Base-by-base conservation (phyloP, 2,329 filamentous ascomycete genomes). In the Sclerotinia glacialis region DNA sequence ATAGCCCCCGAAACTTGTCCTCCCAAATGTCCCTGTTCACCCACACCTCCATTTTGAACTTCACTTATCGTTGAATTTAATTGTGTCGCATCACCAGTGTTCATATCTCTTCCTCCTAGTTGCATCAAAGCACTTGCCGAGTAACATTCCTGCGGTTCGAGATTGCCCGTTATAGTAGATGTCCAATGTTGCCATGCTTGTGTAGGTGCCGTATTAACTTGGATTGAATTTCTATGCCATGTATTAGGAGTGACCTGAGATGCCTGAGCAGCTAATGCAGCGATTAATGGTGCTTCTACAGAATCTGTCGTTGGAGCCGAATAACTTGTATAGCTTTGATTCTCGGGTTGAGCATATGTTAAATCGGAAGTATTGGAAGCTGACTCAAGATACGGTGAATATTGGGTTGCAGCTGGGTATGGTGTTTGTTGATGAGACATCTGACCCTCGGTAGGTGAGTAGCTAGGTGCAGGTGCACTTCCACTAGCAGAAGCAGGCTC, bases 141-240 rank as follows among this genome's bases (percentile, higher is more conserved):
- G 47, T 74, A 76, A 49, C 70, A 72, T 64, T 77, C 76, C 64
- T 75, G 72, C 44, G 72, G 72, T 56, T 76, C 76, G 2, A 77
- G 40, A 44, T 71, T 73, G 26, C 69, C 72, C 21, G 70, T 68
- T 63, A 76, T 69, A 8, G 71, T 74, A 26, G 68, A 71, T 0
- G 76, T 72, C 72, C 72, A 77, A 65, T 74, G 70, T 12, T 74
- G 72, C 76, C 76, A 77, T n/a, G 72, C 68, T 47, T 73, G 71
- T 37, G 58, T 60, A 26, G 73, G 70, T 26, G 71, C 69, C 14
- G 72, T 61, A 34, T 71, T 70, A 16, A 65, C 67, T 26, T 26
- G 68, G 37, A 37, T 68, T 46, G 28, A 69, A 47, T n/a, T 56
- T 47, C 46, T 66, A 54, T 65, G 65, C 72, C 69, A 75, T n/a